These are phyloP conservation scores for Chaetomiaceae sp. DNA, from an alignment of 2,329 filamentous ascomycete genomes.

Conservation along the genomic window DNA sequence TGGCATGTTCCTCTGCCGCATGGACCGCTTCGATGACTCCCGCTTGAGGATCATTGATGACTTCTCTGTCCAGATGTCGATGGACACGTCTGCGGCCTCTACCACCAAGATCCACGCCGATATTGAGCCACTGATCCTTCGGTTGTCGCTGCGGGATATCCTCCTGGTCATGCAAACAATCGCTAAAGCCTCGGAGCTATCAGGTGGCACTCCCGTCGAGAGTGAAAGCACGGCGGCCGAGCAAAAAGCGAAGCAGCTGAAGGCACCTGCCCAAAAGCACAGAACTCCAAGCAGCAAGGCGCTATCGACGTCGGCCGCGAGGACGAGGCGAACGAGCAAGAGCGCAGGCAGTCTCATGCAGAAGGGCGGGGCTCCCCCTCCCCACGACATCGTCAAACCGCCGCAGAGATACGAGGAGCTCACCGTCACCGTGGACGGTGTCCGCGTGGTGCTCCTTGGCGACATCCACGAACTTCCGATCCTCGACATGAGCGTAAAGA, in stretches of 20 bases:
- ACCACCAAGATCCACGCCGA: conserved; percentile 79
- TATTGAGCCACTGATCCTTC: conserved; percentile 84
- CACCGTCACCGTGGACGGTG: conserved; percentile 78
- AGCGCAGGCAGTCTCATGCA: conserved; percentile 16
- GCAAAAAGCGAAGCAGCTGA: conserved; percentile 53
- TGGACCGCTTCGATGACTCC: conserved; percentile 94
- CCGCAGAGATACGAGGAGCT: conserved; percentile 63
- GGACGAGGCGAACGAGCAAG: conserved; percentile 25
- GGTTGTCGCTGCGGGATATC: conserved; percentile 90
- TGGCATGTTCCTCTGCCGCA: conserved; percentile 97
- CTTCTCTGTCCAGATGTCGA: conserved; percentile 84
- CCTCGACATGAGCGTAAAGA: conserved; percentile 87
- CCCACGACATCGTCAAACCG: conserved; percentile 32
- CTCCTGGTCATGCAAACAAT: conserved; percentile 90
- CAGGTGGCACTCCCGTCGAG: conserved; percentile 54
- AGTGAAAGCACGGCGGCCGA: conserved; percentile 42
- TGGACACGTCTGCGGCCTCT: conserved; percentile 64
- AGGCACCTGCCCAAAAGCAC: conserved; percentile 47
- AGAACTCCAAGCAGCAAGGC: conserved; percentile 54
- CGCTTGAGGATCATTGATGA: conserved; percentile 91
- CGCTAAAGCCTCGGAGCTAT: conserved; percentile 83
- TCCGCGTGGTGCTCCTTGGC: conserved; percentile 90
- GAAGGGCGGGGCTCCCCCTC: conserved; percentile 15
- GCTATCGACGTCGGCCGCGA: conserved; percentile 46
- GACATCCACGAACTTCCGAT: conserved; percentile 94